phyloP scores from a whole-genome alignment of 257 asterid genomes.

The Nicotiana undulata region DNA sequence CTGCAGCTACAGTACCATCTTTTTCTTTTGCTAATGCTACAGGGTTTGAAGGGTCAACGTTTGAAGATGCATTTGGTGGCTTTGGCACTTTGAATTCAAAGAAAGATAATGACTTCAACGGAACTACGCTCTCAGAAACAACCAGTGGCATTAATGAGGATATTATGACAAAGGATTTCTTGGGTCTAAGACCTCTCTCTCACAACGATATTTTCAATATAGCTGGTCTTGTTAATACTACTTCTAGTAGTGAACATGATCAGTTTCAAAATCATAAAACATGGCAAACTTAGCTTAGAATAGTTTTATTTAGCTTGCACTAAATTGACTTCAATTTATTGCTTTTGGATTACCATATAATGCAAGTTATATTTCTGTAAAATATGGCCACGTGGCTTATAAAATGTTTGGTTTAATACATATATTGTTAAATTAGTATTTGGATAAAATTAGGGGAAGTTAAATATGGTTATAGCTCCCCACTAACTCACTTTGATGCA shows the following conservation, averaged over 20 bases:
- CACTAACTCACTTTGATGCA: too few relatives aligned
- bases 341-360: too few relatives aligned
- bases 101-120: conserved; percentile 18
- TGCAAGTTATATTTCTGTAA: too few relatives aligned
- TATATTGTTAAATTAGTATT: too few relatives aligned
- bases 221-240: conserved; percentile 30
- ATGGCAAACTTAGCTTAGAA: conserved; percentile 42
- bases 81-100: conserved; percentile 23
- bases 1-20: conserved; percentile 2
- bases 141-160: background rate
- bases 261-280: conserved; percentile 29
- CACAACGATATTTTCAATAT: conserved; percentile 50
- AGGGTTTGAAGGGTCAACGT: conserved; percentile 36
- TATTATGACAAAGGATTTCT: conserved; percentile 67
- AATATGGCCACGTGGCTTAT: too few relatives aligned
- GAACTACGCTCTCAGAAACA: too few relatives aligned
- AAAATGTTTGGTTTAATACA: too few relatives aligned
- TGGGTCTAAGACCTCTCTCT: conserved; percentile 67
- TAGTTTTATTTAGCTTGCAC: too few relatives aligned
- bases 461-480: too few relatives aligned
- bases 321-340: too few relatives aligned
- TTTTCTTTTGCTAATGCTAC: conserved; percentile 13
- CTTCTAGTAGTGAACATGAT: conserved; percentile 11
- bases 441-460: too few relatives aligned
- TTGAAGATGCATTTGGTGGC: conserved; percentile 45